Base-by-base conservation (phyloP, 2,329 filamentous ascomycete species). In the Chaetothyriales sp. region DNA sequence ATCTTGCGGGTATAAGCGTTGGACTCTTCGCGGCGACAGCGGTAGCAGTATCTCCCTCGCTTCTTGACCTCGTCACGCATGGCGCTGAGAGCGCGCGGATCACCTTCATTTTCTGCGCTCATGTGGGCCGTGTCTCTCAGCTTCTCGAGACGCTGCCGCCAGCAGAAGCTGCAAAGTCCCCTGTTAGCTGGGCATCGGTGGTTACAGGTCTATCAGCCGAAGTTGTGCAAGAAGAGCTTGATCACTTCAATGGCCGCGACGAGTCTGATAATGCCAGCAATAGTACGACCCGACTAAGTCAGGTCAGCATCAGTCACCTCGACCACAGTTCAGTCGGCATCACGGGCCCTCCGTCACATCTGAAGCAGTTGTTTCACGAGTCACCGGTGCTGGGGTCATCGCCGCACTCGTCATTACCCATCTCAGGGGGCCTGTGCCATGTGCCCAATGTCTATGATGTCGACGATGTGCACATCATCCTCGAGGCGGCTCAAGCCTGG, bases 81-180 rank as follows among this genome's bases (percentile, higher is more conserved):
- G 74, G 71, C 5, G 70, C 67, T 0, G 64, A 75, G 49, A 67
- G 63, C 1, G 59, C 74, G 1, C 64, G 70, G 0, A 33, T 68
- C 1, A 71, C 75, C 1, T 76, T 77, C 52, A 65, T 73, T 1
- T 62, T 77, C 3, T 73, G 73, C 1, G 58, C 75, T 1, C 59
- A 67, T 3, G 72, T 76, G 0, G 56, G 67, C n/a, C 61, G 64
- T 2, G 61, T 74, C 1, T 75, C 73, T 0, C 58, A 67, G 37
- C 66, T 69, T 20, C 56, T 77, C 4, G 63, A 76, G 52, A 25
- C 49, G 56, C 5, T 50, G 25, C 9, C 40, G 15, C n/a, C 18
- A 10, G 6, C 22, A 25, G 22, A 25, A 6, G 22, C 22, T 4
- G 22, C 22, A 25, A 25, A 25, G 6, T 25, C 22, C 22, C 52